Evolutionary conservation across 768 basidiomycete species (phyloP).

Genomic region (Tylopilus sp.): DNA sequence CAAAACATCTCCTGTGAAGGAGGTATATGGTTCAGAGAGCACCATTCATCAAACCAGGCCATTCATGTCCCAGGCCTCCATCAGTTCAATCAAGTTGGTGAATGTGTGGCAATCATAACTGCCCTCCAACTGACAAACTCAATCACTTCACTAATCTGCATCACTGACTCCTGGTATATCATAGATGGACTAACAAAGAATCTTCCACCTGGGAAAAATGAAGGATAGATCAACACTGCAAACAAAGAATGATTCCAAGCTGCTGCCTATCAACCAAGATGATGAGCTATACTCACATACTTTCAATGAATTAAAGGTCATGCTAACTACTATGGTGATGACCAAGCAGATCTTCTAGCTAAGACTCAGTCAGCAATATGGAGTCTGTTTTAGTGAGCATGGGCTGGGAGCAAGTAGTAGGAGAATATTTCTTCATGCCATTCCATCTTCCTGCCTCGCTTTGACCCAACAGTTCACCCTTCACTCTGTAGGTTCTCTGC

Average conservation of each 20-base stretch:
- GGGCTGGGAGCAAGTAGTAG: too few species aligned
- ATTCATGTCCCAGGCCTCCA: neutral
- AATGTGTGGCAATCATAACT: neutral
- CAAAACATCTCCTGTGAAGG: neutral
- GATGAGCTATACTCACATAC: neutral
- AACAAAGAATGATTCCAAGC: constrained; percentile 14
- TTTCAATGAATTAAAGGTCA: neutral
- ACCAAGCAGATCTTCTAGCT: neutral
- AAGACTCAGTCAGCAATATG: too few species aligned
- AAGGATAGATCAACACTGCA: constrained; percentile 16
- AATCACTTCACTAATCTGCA: neutral
- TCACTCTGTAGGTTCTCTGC: too few species aligned
- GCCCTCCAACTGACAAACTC: neutral
- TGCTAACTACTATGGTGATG: neutral
- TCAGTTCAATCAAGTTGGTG: neutral
- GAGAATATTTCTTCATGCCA: too few species aligned
- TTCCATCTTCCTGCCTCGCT: too few species aligned
- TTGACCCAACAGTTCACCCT: too few species aligned
- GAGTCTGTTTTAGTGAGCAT: too few species aligned
- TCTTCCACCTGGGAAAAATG: constrained; percentile 20
- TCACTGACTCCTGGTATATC: constrained; percentile 4
- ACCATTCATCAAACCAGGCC: neutral
- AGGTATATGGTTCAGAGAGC: neutral
- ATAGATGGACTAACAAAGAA: constrained; percentile 12
- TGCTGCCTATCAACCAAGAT: neutral